phyloP scores from a whole-genome alignment of 331 rosid species.

The Prunus yedoensis region DNA sequence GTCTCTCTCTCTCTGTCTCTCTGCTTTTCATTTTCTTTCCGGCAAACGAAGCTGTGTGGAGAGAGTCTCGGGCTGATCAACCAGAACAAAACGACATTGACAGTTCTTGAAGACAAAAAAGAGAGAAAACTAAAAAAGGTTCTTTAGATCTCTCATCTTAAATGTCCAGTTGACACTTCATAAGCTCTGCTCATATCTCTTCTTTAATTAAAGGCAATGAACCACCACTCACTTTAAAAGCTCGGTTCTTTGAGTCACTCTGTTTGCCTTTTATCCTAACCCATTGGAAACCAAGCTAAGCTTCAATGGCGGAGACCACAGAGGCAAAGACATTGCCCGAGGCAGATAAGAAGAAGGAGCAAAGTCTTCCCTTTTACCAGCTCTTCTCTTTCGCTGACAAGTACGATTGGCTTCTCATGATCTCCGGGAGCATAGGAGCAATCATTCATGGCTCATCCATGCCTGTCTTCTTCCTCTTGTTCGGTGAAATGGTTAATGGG shows the following conservation, averaged over 20 bases:
- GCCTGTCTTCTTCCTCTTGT: slow-evolving; percentile 90
- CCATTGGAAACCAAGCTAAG: background rate
- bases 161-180: slow-evolving; percentile 29
- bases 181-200: slow-evolving; percentile 14
- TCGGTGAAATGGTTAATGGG: slow-evolving; percentile 95
- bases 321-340: slow-evolving; percentile 72
- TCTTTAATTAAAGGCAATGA: slow-evolving; percentile 34
- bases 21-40: slow-evolving; percentile 22
- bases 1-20: slow-evolving; percentile 13
- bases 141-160: slow-evolving; percentile 46
- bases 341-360: slow-evolving; percentile 94
- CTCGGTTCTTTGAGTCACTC: slow-evolving; percentile 18
- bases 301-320: slow-evolving; percentile 67
- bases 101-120: slow-evolving; percentile 46
- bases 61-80: slow-evolving; percentile 19
- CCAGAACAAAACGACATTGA: slow-evolving; percentile 41
- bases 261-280: background rate
- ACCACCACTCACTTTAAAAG: slow-evolving; percentile 22
- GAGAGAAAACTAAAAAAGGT: slow-evolving; percentile 22
- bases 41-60: slow-evolving; percentile 13
- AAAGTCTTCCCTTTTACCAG: slow-evolving; percentile 71
- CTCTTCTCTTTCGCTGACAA: slow-evolving; percentile 92
- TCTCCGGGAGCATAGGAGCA: slow-evolving; percentile 83
- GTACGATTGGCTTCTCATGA: slow-evolving; percentile 72
- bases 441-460: slow-evolving; percentile 88